Conservation (phyloP, 176 grass and related monocot species). For the Lolium multiflorum region DNA sequence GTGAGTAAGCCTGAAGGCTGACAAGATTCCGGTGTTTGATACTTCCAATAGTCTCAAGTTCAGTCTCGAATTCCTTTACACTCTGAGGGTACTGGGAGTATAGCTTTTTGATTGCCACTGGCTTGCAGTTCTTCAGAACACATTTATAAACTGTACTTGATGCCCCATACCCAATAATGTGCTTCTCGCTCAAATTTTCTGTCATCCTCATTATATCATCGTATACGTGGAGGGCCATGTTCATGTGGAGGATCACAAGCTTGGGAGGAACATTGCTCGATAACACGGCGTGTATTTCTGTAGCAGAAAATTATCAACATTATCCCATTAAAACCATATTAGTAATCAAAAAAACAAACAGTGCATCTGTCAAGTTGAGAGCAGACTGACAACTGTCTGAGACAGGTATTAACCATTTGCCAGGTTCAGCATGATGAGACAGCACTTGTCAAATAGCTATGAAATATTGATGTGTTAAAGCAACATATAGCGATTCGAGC, state of each 20-base stretch:
- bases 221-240: slow-evolving; percentile 93
- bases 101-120: slow-evolving; percentile 86
- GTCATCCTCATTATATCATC: slow-evolving; percentile 98
- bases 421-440: not conserved
- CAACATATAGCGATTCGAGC: not conserved
- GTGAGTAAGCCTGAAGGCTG: slow-evolving; percentile 88
- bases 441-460: slow-evolving; percentile 24
- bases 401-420: slow-evolving; percentile 14
- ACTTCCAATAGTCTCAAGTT: slow-evolving; percentile 85
- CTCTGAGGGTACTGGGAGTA: slow-evolving; percentile 81
- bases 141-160: slow-evolving; percentile 96
- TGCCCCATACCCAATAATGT: slow-evolving; percentile 92
- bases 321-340: slow-evolving; percentile 20
- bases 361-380: slow-evolving; percentile 8
- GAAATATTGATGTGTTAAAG: slow-evolving; percentile 22
- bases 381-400: slow-evolving; percentile 8
- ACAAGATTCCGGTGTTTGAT: slow-evolving; percentile 95
- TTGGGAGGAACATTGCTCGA: slow-evolving; percentile 73
- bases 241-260: slow-evolving; percentile 96
- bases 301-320: slow-evolving; percentile 29
- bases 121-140: slow-evolving; percentile 81
- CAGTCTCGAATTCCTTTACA: slow-evolving; percentile 90
- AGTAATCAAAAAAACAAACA: slow-evolving; percentile 5
- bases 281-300: slow-evolving; percentile 42
- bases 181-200: slow-evolving; percentile 92